These are phyloP conservation scores for Arxiozyma bovina DNA, from an alignment of 1,139 yeast genomes.

Conservation along the genomic window DNA sequence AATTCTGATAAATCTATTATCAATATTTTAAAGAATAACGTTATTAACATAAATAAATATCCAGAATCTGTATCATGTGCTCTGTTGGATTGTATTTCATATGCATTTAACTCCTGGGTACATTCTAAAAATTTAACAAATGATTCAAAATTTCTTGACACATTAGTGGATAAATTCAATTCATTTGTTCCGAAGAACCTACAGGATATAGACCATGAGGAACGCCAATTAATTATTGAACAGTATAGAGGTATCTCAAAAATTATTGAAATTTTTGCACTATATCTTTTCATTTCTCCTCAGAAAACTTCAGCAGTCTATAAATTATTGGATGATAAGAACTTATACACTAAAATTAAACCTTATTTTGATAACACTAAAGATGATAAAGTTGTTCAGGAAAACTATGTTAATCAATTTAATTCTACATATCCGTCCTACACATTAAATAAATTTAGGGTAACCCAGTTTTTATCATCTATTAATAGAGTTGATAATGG, in stretches of 20 bases:
- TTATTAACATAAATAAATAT: conserved; percentile 42
- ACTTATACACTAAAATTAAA: conserved; percentile 32
- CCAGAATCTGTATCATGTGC: conserved; percentile 50
- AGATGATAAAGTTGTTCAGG: conserved; percentile 41
- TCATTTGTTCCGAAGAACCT: conserved; percentile 15
- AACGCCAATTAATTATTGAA: conserved; percentile 34
- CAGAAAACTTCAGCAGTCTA: conserved; percentile 40
- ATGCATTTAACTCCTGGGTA: conserved; percentile 63
- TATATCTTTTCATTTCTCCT: conserved; percentile 56
- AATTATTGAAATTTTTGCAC: conserved; percentile 66
- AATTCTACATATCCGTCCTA: conserved; percentile 41
- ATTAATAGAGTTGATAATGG: conserved; percentile 46
- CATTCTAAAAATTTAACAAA: conserved; percentile 45
- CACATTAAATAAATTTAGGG: conserved; percentile 45
- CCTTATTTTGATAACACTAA: conserved; percentile 35
- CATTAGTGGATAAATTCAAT: conserved; percentile 37
- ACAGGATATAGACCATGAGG: not conserved
- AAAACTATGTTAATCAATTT: conserved; percentile 39
- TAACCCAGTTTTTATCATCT: conserved; percentile 40
- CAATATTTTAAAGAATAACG: conserved; percentile 50
- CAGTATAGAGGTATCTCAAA: conserved; percentile 53
- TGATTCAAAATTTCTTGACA: conserved; percentile 44
- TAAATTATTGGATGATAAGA: conserved; percentile 36
- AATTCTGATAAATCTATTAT: conserved; percentile 36
- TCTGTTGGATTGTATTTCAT: conserved; percentile 54